These are phyloP conservation scores for Fusarium sororula DNA, from an alignment of 2,329 filamentous ascomycete species.

Conservation along the genomic window DNA sequence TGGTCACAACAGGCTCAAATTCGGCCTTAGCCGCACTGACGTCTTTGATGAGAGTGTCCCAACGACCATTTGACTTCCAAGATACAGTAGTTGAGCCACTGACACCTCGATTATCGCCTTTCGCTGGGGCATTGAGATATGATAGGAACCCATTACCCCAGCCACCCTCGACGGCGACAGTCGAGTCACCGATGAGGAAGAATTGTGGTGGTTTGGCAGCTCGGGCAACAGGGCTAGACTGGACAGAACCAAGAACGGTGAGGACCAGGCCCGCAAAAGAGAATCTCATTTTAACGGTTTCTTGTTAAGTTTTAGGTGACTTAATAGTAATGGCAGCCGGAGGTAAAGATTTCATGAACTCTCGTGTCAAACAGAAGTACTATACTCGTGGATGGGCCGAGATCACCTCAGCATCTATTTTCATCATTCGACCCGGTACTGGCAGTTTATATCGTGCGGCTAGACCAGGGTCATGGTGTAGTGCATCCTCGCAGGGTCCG, in stretches of 20 bases:
- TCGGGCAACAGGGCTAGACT: neutral
- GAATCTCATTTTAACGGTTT: neutral
- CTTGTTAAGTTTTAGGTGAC: neutral
- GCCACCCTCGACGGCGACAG: neutral
- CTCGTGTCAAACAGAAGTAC: neutral
- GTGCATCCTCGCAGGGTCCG: neutral
- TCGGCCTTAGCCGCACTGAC: neutral
- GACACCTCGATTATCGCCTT: neutral
- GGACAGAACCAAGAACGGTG: neutral
- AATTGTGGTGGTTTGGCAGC: neutral
- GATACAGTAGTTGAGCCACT: slow-evolving; percentile 5
- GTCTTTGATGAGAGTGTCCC: neutral
- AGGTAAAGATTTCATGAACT: too few species aligned
- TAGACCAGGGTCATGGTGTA: too few species aligned
- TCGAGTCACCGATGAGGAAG: slow-evolving; percentile 7
- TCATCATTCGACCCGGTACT: neutral
- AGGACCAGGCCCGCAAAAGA: neutral
- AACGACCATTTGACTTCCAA: slow-evolving; percentile 4
- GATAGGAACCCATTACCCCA: neutral
- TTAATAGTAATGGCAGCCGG: neutral
- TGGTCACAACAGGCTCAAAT: neutral
- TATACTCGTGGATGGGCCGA: neutral
- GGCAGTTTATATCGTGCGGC: neutral
- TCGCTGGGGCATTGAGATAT: neutral
- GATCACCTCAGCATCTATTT: neutral